phyloP scores from a whole-genome alignment of 139 green algal genomes.

The Volvox africanus region DNA sequence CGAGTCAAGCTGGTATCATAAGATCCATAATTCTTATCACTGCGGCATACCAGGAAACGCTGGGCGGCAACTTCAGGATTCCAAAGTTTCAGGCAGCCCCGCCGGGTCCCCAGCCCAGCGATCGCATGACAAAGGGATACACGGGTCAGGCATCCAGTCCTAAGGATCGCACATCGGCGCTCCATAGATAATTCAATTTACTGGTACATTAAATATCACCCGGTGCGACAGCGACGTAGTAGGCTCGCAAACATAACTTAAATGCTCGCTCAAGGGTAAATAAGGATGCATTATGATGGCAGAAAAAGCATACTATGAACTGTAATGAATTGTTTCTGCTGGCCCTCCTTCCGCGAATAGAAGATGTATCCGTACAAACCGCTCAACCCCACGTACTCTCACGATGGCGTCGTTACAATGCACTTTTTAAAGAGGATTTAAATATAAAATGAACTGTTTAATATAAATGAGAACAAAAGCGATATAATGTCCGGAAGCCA shows the following conservation, averaged over 20 bases:
- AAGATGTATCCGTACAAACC: too few relatives aligned
- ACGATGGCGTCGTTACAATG: too few relatives aligned
- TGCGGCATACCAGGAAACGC: not conserved
- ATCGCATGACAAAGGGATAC: not conserved
- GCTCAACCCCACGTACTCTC: too few relatives aligned
- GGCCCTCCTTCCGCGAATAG: too few relatives aligned
- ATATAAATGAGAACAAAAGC: too few relatives aligned
- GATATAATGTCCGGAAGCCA: too few relatives aligned
- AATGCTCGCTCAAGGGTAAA: not conserved
- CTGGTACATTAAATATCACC: not conserved
- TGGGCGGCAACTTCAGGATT: not conserved
- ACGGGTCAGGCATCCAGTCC: not conserved
- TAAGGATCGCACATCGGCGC: not conserved
- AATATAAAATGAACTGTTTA: too few relatives aligned
- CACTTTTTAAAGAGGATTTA: too few relatives aligned
- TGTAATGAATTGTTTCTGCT: too few relatives aligned
- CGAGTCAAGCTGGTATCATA: constrained; percentile 21
- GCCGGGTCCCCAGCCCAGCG: not conserved
- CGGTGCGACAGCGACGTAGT: constrained; percentile 1
- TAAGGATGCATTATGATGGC: too few relatives aligned
- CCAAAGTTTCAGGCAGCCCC: not conserved
- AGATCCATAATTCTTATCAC: not conserved
- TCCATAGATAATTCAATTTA: not conserved
- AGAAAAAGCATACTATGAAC: too few relatives aligned
- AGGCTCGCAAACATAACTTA: not conserved